Percentiles rank a stretch among this genome's conserved stretches.
These are phyloP conservation scores for Pythium pectinolyticum DNA, from an alignment of 352 stramenopile genomes.

Conservation along the genomic window DNA sequence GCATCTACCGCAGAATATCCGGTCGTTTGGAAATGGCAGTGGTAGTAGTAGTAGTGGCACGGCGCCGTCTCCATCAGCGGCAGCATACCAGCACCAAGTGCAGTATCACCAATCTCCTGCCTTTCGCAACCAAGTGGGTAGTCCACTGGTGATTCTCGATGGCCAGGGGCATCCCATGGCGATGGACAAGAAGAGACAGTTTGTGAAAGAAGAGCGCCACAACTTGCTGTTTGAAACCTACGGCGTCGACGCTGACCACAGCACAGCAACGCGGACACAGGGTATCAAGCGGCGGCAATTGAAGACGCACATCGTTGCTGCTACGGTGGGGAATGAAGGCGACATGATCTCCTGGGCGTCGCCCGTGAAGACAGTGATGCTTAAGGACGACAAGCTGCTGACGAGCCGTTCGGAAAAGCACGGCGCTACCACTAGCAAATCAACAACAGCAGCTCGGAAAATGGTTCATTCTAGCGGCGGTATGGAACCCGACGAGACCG, in stretches of 20 bases:
- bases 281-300: slow-evolving; percentile 64
- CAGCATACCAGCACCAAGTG: slow-evolving; percentile 24
- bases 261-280: slow-evolving; percentile 21
- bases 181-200: slow-evolving; percentile 30
- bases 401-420: slow-evolving; percentile 36
- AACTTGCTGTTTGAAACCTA: slow-evolving; percentile 70
- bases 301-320: slow-evolving; percentile 42
- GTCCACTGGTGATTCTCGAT: slow-evolving; percentile 51
- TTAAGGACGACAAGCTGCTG: slow-evolving; percentile 26
- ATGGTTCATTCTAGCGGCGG: not conserved
- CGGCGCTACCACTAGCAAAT: not conserved
- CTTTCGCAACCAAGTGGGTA: slow-evolving; percentile 20
- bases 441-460: not conserved
- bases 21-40: no score
- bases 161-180: slow-evolving; percentile 9
- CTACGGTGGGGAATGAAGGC: not conserved
- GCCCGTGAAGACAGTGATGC: slow-evolving; percentile 16
- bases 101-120: slow-evolving; percentile 9
- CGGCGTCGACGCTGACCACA: slow-evolving; percentile 36
- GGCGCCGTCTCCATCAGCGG: slow-evolving; percentile 8
- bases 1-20: slow-evolving; percentile 38
- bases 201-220: slow-evolving; percentile 54
- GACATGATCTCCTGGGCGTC: slow-evolving; percentile 18
- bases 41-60: no score
- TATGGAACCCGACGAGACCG: not conserved